Evolutionary conservation across 495 filamentous ascomycete genomes (phyloP), one percentile per base, ranked within the genome.

Genomic region (Filosporella fistucella): DNA sequence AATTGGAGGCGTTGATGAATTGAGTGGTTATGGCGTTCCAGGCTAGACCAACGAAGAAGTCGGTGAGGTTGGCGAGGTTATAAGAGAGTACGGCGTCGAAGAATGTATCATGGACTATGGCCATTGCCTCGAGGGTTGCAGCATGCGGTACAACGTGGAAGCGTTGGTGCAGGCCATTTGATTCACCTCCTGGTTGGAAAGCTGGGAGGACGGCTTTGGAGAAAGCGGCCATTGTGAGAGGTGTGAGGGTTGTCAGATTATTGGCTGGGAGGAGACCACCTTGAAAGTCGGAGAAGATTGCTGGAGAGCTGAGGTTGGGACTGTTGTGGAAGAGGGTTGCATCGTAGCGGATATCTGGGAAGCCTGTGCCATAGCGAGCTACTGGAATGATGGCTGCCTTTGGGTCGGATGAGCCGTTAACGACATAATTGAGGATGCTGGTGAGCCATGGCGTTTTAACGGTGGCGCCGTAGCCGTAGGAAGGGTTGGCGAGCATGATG

Each of bases 21-120:
- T 50, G 21, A 5, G 42, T 45, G 14, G 52, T 55, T 21, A 51
- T 51, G 46, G 38, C 17, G 36, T 43, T 44, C 22, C 16, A 44
- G 4, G 46, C 35, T 13, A 55, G 26, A 1, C 40, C 45, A 16
- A 26, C 40, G 24, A 55, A 41, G 48, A 51, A 43, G 3, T 30
- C 39, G 9, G 29, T 13, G 3, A 51, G 35, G 5, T 36, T 22
- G 1, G 46, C 18, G 5, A 51, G 21, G 9, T 51, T 37, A 17
- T 28, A 25, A 1, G 33, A 4, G 12, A 5, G 8, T 13, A 49
- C 28, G 14, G 40, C 52, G 23, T 38, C 39, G 24, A 55, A 55
- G 37, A 39, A 50, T 8, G 40, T 55, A 28, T 55, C 52, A 29
- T 55, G 45, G 3, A 55, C 52, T 11, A 49, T 43, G 16, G 39